phyloP scores from a whole-genome alignment of 2,329 filamentous ascomycete genomes.

The Moelleriella libera region DNA sequence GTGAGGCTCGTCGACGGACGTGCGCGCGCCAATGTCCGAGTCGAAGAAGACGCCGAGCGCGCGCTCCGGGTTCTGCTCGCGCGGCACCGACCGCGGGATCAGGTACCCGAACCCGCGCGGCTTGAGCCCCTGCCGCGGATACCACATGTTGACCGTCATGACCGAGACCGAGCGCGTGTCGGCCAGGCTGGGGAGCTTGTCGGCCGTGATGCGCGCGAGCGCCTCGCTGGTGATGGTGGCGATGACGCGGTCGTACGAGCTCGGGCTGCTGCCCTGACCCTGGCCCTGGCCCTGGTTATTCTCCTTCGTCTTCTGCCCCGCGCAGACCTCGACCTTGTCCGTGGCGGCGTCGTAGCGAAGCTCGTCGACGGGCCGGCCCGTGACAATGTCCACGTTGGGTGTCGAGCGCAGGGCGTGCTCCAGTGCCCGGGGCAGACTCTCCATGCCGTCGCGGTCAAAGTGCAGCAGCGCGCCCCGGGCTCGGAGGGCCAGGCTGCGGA shows the following conservation, averaged over 20 bases:
- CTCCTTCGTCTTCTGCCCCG: background rate
- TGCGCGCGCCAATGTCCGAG: constrained; percentile 39
- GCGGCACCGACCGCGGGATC: constrained; percentile 60
- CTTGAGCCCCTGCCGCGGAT: constrained; percentile 46
- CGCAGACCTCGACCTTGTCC: constrained; percentile 26
- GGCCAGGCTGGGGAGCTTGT: constrained; percentile 31
- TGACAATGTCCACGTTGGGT: constrained; percentile 46
- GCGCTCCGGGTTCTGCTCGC: constrained; percentile 63
- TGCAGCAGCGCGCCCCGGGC: constrained; percentile 18
- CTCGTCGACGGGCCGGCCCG: constrained; percentile 29
- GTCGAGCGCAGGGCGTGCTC: constrained; percentile 31
- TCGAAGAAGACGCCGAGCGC: constrained; percentile 90
- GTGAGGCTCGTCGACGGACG: constrained; percentile 32
- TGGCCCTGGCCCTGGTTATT: background rate
- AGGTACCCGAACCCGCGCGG: constrained; percentile 79
- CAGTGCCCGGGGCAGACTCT: constrained; percentile 42
- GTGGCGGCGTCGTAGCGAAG: constrained; percentile 24
- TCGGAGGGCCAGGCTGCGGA: constrained; percentile 15
- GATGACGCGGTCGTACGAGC: constrained; percentile 42
- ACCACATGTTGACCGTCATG: constrained; percentile 89
- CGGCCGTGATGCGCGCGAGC: constrained; percentile 22
- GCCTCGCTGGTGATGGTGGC: constrained; percentile 44
- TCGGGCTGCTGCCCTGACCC: background rate
- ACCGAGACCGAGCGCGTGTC: constrained; percentile 59
- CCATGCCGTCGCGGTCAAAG: constrained; percentile 42